A percentile compares a stretch with the other conserved stretches of the same genome.
Conservation (phyloP, 148 eudicot genomes). For the Hydrangea macrophylla region DNA sequence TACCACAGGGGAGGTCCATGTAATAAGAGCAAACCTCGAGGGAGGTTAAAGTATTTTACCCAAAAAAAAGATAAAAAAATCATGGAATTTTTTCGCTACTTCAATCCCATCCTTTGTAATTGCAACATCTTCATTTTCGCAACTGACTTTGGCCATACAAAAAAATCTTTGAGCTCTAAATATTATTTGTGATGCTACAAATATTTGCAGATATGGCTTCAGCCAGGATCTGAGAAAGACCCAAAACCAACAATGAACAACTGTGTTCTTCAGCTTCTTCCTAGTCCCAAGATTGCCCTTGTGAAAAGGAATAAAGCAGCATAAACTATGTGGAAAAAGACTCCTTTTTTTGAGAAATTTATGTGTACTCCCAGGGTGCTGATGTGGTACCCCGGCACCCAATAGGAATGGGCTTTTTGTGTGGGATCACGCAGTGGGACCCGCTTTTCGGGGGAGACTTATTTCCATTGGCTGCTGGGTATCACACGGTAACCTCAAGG, state of each 20-base stretch:
- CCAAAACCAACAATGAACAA: constrained; percentile 32
- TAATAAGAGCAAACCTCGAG: too few relatives aligned
- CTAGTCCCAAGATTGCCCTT: constrained; percentile 42
- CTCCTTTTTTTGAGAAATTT: neutral
- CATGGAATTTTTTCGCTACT: neutral
- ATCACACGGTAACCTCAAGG: too few relatives aligned
- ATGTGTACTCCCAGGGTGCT: too few relatives aligned
- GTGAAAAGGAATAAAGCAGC: constrained; percentile 23
- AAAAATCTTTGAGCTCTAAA: neutral
- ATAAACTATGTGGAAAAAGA: neutral
- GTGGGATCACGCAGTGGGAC: too few relatives aligned
- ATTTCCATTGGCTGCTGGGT: too few relatives aligned
- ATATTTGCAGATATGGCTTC: constrained; percentile 38
- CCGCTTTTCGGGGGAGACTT: too few relatives aligned
- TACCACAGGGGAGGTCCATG: too few relatives aligned
- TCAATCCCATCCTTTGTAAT: neutral
- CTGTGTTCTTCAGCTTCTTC: constrained; percentile 44
- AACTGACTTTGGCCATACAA: neutral
- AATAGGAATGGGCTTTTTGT: too few relatives aligned
- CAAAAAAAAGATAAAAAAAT: too few relatives aligned
- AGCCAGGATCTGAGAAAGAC: constrained; percentile 25
- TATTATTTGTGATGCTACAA: neutral
- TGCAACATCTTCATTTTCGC: neutral
- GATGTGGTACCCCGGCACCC: too few relatives aligned
- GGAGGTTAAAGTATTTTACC: too few relatives aligned